These are phyloP conservation scores for Phlebiopsis gigantea DNA, from an alignment of 768 basidiomycete species.

Conservation along the genomic window DNA sequence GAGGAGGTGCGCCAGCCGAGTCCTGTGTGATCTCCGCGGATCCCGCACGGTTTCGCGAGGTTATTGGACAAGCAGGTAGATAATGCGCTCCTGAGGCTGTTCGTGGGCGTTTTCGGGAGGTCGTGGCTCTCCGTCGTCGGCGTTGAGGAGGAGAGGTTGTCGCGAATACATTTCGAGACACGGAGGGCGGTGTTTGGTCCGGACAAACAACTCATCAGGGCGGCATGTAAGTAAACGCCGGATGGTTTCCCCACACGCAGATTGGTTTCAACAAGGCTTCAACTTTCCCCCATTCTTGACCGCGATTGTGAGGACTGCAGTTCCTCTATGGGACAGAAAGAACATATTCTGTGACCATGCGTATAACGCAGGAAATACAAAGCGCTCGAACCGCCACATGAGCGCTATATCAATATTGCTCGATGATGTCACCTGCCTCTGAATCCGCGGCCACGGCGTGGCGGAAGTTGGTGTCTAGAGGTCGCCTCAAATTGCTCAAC, in stretches of 20 bases:
- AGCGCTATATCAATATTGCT: neutral
- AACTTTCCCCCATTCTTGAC: neutral
- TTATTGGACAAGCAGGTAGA: slow-evolving; percentile 43
- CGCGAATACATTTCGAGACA: slow-evolving; percentile 21
- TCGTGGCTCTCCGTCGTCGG: slow-evolving; percentile 13
- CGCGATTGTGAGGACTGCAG: neutral
- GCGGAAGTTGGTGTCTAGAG: neutral
- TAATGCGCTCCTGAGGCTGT: neutral
- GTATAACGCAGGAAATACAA: neutral
- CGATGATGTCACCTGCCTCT: neutral
- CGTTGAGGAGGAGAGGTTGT: slow-evolving; percentile 17
- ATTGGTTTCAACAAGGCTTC: neutral
- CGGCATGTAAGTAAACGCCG: neutral
- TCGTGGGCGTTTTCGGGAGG: neutral
- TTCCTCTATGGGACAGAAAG: neutral
- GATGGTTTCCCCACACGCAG: too few species aligned
- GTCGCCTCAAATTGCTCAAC: neutral
- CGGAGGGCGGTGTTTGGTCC: slow-evolving; percentile 25
- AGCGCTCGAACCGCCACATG: neutral
- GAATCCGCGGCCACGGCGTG: neutral
- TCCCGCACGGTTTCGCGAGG: slow-evolving; percentile 56
- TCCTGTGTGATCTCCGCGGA: slow-evolving; percentile 51
- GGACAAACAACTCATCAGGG: slow-evolving; percentile 21
- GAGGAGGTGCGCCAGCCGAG: slow-evolving; percentile 11
- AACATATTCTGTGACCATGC: neutral